Evolutionary conservation across 1,139 yeast species (phyloP).

Genomic region (Fermentozyma sake): DNA sequence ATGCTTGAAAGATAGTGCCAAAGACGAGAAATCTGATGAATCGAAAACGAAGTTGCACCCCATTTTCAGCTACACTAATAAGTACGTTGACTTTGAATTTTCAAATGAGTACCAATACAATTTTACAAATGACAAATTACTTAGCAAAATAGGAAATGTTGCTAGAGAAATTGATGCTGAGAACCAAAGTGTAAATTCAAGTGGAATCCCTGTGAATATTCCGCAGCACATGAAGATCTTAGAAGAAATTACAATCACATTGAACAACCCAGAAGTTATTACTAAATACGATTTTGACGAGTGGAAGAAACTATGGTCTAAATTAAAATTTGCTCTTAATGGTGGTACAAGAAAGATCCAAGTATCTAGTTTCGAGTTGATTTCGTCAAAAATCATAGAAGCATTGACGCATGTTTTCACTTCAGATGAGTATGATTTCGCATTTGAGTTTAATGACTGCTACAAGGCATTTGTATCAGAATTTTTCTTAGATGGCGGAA

Average conservation of each 20-base stretch:
- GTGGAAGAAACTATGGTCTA: constrained; percentile 48
- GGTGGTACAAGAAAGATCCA: constrained; percentile 12
- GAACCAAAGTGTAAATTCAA: constrained; percentile 14
- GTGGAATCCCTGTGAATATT: constrained; percentile 7
- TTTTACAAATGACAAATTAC: constrained; percentile 16
- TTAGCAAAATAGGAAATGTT: constrained; percentile 14
- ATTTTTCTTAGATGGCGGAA: constrained; percentile 31
- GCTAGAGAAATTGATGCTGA: constrained; percentile 18
- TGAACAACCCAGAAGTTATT: constrained; percentile 9
- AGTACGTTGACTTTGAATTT: constrained; percentile 31
- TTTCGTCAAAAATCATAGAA: constrained; percentile 62
- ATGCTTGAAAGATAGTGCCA: constrained; percentile 6
- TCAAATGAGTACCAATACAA: constrained; percentile 25
- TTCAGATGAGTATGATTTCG: constrained; percentile 19
- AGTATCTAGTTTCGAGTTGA: constrained; percentile 72
- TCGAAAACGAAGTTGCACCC: constrained; percentile 3
- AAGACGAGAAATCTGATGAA: constrained; percentile 1
- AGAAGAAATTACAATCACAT: constrained; percentile 12
- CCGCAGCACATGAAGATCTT: constrained; percentile 18
- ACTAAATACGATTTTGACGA: constrained; percentile 20
- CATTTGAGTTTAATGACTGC: constrained; percentile 21
- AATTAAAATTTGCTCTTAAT: constrained; percentile 29
- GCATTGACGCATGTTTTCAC: constrained; percentile 41
- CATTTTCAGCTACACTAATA: constrained; percentile 14
- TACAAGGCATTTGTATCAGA: constrained; percentile 44